phyloP scores from a whole-genome alignment of 2,329 filamentous ascomycete genomes.

The Xylaria sp. region DNA sequence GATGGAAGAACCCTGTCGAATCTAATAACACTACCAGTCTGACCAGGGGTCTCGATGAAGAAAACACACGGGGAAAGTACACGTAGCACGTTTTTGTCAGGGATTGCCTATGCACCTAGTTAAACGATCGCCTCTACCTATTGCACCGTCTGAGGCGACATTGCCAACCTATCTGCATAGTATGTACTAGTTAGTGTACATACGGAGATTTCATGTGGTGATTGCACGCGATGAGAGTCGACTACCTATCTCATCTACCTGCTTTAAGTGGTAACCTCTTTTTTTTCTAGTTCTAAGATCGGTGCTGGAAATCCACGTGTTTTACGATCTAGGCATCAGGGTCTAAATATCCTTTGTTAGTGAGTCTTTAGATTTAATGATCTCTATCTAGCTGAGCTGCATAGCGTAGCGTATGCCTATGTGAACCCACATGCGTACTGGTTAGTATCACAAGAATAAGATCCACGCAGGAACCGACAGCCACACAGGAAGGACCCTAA shows the following conservation, averaged over 20 bases:
- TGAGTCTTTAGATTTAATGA: background rate
- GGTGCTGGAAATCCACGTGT: slow-evolving; percentile 5
- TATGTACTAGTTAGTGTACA: background rate
- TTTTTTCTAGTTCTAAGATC: slow-evolving; percentile 14
- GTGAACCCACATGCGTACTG: slow-evolving; percentile 17
- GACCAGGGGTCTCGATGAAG: slow-evolving; percentile 9
- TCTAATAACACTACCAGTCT: background rate
- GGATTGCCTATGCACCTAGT: slow-evolving; percentile 28
- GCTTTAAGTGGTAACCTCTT: slow-evolving; percentile 18
- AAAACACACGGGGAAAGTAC: slow-evolving; percentile 22
- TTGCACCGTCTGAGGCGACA: slow-evolving; percentile 2
- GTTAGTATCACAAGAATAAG: slow-evolving; percentile 8
- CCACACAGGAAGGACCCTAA: slow-evolving; percentile 20
- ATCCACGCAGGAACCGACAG: slow-evolving; percentile 23
- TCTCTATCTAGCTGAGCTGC: background rate
- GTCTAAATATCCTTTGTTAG: slow-evolving; percentile 14
- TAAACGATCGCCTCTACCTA: slow-evolving; percentile 21
- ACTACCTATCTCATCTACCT: slow-evolving; percentile 13
- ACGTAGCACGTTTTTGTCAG: slow-evolving; percentile 35
- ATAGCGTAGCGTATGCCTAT: background rate
- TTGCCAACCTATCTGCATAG: background rate
- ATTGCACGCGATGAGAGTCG: background rate
- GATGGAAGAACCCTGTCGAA: slow-evolving; percentile 24
- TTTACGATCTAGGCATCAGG: slow-evolving; percentile 21
- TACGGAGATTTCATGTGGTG: slow-evolving; percentile 20